Conservation (phyloP, 257 asterid genomes). For the Solanum tacnaense region DNA sequence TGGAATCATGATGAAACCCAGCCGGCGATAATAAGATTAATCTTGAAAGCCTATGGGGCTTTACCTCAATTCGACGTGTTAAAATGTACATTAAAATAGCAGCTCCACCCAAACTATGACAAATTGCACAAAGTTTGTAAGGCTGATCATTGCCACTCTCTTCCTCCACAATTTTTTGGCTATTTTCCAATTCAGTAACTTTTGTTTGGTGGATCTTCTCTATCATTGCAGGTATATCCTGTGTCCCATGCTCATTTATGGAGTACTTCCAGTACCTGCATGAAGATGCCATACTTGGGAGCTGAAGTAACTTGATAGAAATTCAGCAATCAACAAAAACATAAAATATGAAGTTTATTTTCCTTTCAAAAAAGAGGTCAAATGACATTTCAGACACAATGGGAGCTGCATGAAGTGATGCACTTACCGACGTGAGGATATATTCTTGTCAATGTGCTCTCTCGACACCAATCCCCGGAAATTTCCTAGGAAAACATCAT, state of each 20-base stretch:
- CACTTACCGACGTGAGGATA: constrained; percentile 80
- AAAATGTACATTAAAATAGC: constrained; percentile 64
- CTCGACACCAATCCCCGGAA: constrained; percentile 90
- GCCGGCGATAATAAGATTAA: constrained; percentile 93
- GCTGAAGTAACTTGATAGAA: not conserved
- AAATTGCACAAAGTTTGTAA: constrained; percentile 69
- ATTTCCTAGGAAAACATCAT: constrained; percentile 94
- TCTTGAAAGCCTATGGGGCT: constrained; percentile 83
- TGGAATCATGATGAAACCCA: constrained; percentile 82
- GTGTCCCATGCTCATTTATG: constrained; percentile 84
- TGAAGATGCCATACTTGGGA: not conserved
- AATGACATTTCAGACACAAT: not conserved
- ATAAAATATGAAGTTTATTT: not conserved
- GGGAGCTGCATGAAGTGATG: not conserved
- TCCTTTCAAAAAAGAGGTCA: not conserved
- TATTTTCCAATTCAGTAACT: constrained; percentile 52
- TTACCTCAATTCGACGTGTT: constrained; percentile 61
- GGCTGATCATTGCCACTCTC: constrained; percentile 47
- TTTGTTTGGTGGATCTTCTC: constrained; percentile 87
- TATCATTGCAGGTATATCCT: constrained; percentile 92
- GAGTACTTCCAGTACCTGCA: constrained; percentile 94
- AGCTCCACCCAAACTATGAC: constrained; percentile 99
- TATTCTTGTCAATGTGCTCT: constrained; percentile 68
- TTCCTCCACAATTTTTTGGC: constrained; percentile 30
- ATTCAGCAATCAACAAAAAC: not conserved